phyloP scores from a whole-genome alignment of 129 eudicot genomes.

The Flaveria sonorensis region DNA sequence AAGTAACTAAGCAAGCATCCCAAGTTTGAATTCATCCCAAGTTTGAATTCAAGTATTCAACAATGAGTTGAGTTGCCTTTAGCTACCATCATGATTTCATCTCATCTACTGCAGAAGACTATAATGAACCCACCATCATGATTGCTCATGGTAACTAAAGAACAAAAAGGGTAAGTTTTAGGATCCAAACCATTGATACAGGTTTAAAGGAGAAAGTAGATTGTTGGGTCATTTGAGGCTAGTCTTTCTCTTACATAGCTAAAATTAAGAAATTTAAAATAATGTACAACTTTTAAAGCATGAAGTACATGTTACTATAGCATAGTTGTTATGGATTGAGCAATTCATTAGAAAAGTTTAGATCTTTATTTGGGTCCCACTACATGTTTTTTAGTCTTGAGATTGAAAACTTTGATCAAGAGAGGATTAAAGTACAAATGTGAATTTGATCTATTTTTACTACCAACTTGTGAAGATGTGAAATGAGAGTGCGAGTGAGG shows the following conservation, averaged over 20 bases:
- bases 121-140: conserved; percentile 29
- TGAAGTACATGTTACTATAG: conserved; percentile 22
- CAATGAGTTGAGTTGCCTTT: conserved; percentile 31
- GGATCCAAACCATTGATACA: conserved; percentile 39
- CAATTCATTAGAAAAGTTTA: conserved; percentile 18
- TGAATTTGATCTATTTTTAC: conserved; percentile 41
- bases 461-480: conserved; percentile 36
- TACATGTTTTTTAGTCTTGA: conserved; percentile 34
- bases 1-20: conserved; percentile 39
- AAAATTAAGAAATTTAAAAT: conserved; percentile 11
- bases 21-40: conserved; percentile 42
- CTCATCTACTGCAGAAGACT: conserved; percentile 29
- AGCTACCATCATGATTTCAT: conserved; percentile 40
- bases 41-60: conserved; percentile 37
- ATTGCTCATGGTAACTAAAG: conserved; percentile 37
- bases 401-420: conserved; percentile 43
- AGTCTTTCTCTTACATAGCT: conserved; percentile 9
- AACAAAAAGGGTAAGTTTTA: conserved; percentile 43
- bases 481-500: conserved; percentile 36
- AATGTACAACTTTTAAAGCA: conserved; percentile 18
- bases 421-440: conserved; percentile 31
- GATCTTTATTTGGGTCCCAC: conserved; percentile 36
- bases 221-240: conserved; percentile 18
- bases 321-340: conserved; percentile 19
- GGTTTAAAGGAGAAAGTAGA: conserved; percentile 23